These are phyloP conservation scores for Thalassiosira allenii DNA, from an alignment of 352 stramenopile genomes.

Conservation along the genomic window DNA sequence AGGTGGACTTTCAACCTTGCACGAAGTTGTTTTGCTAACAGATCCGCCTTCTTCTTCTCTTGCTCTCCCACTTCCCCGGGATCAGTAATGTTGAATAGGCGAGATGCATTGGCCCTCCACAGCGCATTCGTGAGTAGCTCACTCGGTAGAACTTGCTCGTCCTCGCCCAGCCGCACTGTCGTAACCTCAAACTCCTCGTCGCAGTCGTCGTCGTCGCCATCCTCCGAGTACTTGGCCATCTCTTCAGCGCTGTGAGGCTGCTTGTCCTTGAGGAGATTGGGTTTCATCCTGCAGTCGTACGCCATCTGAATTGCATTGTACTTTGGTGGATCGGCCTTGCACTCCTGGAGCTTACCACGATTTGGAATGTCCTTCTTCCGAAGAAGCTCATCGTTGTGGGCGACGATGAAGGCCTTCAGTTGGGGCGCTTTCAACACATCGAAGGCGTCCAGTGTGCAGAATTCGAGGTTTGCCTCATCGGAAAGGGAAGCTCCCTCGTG, in stretches of 20 bases:
- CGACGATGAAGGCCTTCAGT: conserved; percentile 5
- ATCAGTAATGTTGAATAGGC: not conserved
- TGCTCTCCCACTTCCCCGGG: not conserved
- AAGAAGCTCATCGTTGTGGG: not conserved
- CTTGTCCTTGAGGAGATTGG: conserved; percentile 1
- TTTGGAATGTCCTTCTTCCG: not conserved
- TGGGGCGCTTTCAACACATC: not conserved
- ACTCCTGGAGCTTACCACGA: conserved; percentile 1
- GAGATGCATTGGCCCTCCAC: not conserved
- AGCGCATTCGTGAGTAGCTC: not conserved
- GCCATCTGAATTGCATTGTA: not conserved
- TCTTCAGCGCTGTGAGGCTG: not conserved
- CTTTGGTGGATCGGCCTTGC: not conserved
- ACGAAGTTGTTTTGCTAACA: not conserved
- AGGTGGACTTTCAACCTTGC: not conserved
- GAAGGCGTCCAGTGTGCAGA: not conserved
- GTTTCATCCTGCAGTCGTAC: not conserved
- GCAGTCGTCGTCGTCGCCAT: not conserved
- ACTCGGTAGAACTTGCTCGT: not conserved
- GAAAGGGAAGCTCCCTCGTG: not conserved
- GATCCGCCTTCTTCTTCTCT: not conserved
- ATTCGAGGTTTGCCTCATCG: not conserved
- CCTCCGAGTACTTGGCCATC: not conserved
- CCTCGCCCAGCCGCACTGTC: not conserved
- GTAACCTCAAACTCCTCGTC: not conserved